Evolutionary conservation across 768 basidiomycete genomes (phyloP).

Genomic region (Tulasnella sp.): DNA sequence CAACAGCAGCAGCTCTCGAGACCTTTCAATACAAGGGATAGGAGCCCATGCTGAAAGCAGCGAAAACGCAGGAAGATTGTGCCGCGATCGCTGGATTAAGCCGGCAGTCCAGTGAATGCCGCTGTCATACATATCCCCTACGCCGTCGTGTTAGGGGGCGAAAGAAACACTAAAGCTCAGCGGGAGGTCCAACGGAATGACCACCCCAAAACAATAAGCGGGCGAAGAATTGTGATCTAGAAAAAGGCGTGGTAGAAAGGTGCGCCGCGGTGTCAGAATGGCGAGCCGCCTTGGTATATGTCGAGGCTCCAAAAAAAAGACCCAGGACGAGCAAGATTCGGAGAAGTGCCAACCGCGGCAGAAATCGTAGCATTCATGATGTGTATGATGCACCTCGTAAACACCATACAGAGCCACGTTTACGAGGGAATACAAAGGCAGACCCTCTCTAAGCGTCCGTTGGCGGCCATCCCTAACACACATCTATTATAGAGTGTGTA

Average conservation of each 20-base stretch:
- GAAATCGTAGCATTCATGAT: not conserved
- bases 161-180: not conserved
- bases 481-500: not conserved
- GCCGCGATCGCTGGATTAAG: not conserved
- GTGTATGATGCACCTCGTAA: not conserved
- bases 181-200: not conserved
- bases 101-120: not conserved
- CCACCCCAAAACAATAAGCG: not conserved
- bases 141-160: not conserved
- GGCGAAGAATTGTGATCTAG: not conserved
- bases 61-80: not conserved
- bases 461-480: not conserved
- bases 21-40: not conserved
- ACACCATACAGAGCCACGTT: not conserved
- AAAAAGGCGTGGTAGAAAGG: not conserved
- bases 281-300: not conserved
- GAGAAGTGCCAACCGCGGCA: not conserved
- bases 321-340: not conserved
- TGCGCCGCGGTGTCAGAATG: not conserved
- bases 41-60: not conserved
- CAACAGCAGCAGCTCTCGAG: too few species aligned
- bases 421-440: not conserved
- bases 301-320: not conserved
- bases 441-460: not conserved
- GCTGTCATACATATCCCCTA: not conserved